Evolutionary conservation across 2,329 filamentous ascomycete species (phyloP).

Genomic region (Sclerotinia trifoliorum): DNA sequence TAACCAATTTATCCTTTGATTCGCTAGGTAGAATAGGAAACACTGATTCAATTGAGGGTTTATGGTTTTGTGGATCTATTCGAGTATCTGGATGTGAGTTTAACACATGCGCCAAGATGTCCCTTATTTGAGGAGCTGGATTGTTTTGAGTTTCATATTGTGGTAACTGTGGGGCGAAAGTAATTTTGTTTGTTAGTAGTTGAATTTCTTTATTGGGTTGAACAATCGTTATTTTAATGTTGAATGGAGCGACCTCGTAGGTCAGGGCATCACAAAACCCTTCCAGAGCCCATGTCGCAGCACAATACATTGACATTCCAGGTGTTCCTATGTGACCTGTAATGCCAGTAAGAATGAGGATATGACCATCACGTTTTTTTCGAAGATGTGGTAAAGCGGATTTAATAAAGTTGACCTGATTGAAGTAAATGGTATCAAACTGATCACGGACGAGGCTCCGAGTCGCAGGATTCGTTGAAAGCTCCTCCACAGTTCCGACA

Average conservation of each 20-base stretch:
- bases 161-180: constrained; percentile 74
- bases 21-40: constrained; percentile 71
- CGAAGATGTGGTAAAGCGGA: constrained; percentile 78
- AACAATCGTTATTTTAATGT: constrained; percentile 92
- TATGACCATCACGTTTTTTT: constrained; percentile 78
- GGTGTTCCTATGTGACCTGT: constrained; percentile 92
- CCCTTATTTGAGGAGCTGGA: constrained; percentile 75
- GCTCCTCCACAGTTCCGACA: constrained; percentile 87
- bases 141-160: constrained; percentile 68
- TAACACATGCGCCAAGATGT: constrained; percentile 77
- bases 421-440: constrained; percentile 94
- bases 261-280: constrained; percentile 94
- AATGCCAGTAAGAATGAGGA: constrained; percentile 85
- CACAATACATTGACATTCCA: constrained; percentile 85
- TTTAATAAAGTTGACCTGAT: constrained; percentile 94
- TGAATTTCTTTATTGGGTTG: constrained; percentile 94
- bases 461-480: constrained; percentile 70
- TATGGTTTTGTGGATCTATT: constrained; percentile 38
- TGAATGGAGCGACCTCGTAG: constrained; percentile 96
- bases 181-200: constrained; percentile 81
- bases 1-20: constrained; percentile 71
- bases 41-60: constrained; percentile 54
- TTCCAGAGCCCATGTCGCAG: constrained; percentile 91
- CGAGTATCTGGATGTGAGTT: constrained; percentile 69
- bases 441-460: constrained; percentile 82